A percentile compares a stretch with the other conserved stretches of the same genome.
Conservation (phyloP, 2,329 filamentous ascomycete species). For the Colletotrichum lindemuthianum region DNA sequence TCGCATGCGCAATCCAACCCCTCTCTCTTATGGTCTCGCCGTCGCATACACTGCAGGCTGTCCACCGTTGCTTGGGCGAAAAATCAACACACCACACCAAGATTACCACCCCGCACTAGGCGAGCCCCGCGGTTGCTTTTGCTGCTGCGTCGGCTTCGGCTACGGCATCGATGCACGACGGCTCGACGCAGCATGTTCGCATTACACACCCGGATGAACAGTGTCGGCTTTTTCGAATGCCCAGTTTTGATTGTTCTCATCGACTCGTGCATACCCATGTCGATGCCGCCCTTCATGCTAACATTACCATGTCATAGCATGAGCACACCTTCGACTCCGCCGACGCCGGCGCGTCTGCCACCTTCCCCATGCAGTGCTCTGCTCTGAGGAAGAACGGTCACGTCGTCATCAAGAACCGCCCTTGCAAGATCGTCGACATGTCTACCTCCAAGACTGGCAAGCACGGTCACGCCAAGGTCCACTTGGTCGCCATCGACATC, state of each 20-base stretch:
- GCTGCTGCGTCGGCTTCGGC: too few species aligned
- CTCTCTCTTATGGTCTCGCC: constrained; percentile 35
- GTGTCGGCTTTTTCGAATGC: constrained; percentile 5
- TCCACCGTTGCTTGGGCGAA: constrained; percentile 39
- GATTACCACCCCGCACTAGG: constrained; percentile 57
- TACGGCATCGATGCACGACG: constrained; percentile 23
- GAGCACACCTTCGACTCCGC: constrained; percentile 85
- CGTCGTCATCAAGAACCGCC: constrained; percentile 98
- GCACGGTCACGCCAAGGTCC: constrained; percentile 99
- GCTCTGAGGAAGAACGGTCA: constrained; percentile 99
- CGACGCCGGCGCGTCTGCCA: constrained; percentile 95
- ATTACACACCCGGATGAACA: constrained; percentile 5
- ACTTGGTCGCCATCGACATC: constrained; percentile 97
- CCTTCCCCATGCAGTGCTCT: constrained; percentile 99
- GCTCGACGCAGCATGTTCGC: constrained; percentile 25
- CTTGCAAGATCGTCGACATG: constrained; percentile 99
- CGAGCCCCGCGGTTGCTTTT: constrained; percentile 36
- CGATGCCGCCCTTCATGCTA: neutral
- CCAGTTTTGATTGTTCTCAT: neutral
- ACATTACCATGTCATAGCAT: constrained; percentile 58
- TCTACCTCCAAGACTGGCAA: constrained; percentile 99
- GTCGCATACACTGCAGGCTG: constrained; percentile 41
- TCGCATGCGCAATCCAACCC: constrained; percentile 17
- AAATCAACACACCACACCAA: constrained; percentile 39
- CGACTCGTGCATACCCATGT: neutral